A percentile compares a stretch with the other conserved stretches of the same genome.
phyloP scores from a whole-genome alignment of 2,329 filamentous ascomycete genomes.

The Exophiala oligosperma region DNA sequence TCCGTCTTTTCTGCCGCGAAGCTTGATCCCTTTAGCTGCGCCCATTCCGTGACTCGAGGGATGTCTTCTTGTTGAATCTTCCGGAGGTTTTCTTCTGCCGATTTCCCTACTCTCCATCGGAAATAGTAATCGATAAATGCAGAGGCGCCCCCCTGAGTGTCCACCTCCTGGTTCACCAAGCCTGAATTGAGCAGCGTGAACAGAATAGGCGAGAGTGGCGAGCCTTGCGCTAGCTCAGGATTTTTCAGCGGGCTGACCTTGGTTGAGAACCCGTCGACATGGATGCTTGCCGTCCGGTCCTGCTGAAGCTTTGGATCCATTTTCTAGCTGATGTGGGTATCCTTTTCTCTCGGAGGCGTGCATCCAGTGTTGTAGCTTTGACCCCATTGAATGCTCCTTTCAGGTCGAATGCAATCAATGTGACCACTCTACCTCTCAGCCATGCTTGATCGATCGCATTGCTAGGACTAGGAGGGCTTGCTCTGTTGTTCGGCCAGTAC shows the following conservation, averaged over 20 bases:
- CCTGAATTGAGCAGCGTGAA: background rate
- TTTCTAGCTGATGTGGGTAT: background rate
- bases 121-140: conserved; percentile 16
- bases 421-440: conserved; percentile 23
- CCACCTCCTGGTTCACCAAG: background rate
- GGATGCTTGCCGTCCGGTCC: background rate
- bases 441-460: conserved; percentile 24
- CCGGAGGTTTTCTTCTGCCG: conserved; percentile 5
- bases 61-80: conserved; percentile 26
- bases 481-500: conserved; percentile 25
- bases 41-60: conserved; percentile 29
- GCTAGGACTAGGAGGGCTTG: conserved; percentile 29
- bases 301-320: background rate
- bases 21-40: conserved; percentile 24
- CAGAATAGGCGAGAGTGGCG: background rate
- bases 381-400: background rate
- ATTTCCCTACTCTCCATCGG: conserved; percentile 4
- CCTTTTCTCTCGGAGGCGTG: background rate
- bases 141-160: background rate
- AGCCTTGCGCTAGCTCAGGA: background rate
- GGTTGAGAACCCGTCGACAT: background rate
- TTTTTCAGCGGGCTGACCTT: background rate
- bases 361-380: background rate
- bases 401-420: conserved; percentile 4
- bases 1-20: conserved; percentile 35